Evolutionary conservation across 2,329 filamentous ascomycete species (phyloP).

Genomic region (Chalaropsis ovoidea): DNA sequence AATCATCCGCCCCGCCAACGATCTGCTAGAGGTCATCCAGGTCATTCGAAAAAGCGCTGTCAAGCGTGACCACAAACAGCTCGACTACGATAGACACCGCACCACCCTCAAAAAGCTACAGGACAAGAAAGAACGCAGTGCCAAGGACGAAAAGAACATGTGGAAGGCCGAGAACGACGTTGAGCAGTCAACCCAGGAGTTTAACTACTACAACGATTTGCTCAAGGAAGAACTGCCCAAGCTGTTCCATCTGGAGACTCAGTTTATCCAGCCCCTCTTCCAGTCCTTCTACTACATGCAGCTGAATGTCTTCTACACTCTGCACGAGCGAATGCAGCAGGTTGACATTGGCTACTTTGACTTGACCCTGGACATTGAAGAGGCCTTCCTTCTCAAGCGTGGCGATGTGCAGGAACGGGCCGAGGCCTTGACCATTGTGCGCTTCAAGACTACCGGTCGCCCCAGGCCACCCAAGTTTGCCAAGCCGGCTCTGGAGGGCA

Average conservation of each 20-base stretch:
- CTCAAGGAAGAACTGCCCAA: conserved; percentile 92
- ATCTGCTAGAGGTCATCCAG: conserved; percentile 91
- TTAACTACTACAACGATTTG: conserved; percentile 94
- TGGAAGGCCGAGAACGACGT: conserved; percentile 92
- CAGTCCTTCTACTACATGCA: conserved; percentile 99
- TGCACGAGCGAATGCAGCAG: conserved; percentile 95
- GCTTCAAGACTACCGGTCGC: conserved; percentile 81
- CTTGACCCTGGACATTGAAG: conserved; percentile 79
- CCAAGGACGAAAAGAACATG: conserved; percentile 95
- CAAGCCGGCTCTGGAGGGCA: conserved; percentile 43
- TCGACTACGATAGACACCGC: conserved; percentile 87
- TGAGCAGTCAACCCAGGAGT: conserved; percentile 87
- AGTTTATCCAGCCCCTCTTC: conserved; percentile 95
- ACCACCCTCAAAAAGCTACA: conserved; percentile 82
- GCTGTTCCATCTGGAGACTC: conserved; percentile 76
- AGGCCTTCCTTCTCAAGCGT: conserved; percentile 79
- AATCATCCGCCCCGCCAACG: conserved; percentile 83
- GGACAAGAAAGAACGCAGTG: conserved; percentile 90
- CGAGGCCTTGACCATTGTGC: conserved; percentile 76
- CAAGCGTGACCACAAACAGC: conserved; percentile 94
- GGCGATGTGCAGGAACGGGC: conserved; percentile 75
- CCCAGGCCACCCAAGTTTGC: conserved; percentile 50
- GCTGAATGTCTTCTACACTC: conserved; percentile 95
- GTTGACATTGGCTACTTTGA: conserved; percentile 98
- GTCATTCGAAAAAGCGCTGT: conserved; percentile 76